Evolutionary conservation across 441 rosid genomes (phyloP), one percentile per base, ranked within the genome.

Genomic region (Biscutella auriculata): DNA sequence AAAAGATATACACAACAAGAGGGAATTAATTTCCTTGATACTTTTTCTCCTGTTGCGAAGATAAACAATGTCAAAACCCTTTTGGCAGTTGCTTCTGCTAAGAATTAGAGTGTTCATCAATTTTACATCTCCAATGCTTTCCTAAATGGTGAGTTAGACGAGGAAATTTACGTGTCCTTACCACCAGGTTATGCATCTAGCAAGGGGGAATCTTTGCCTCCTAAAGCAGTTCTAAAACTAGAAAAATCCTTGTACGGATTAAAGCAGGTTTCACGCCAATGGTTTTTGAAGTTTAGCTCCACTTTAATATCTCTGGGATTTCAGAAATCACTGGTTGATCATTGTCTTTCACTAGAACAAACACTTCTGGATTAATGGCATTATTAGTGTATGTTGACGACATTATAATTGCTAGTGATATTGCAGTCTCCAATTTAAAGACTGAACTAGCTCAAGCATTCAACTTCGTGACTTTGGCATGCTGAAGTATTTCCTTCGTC

Each of bases 221-320:
- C 4, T 0, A 39, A 15, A 7, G 5, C 6, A 1, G 44, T 39
- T 1, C 2, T 39, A 0, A 4, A 4, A 0, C 2, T 39, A 0
- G 11, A 15, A 0, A 39, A 39, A 8, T 39, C 23, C 0, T 0
- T 39, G 1, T 14, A 39, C 14, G 43, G 43, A 0, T 4, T 39
- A 0, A 15, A 39, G 0, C 44, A 39, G 4, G 44, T 10, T 1
- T 39, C 23, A 8, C 3, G n/a, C 0, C 44, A 39, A 1, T 39
- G 44, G 44, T 39, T 6, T 9, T 14, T 39, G 11, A 39, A 39
- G 11, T 39, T 39, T 0, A 39, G 43, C 5, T 39, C 43, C 6
- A 39, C 43, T 2, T 4, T 37, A 4, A 0, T 7, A 3, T 6
- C 14, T 3, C 17, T 37, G 3, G 19, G 3, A 0, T 37, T 37